A percentile compares a stretch with the other conserved stretches of the same genome.
phyloP scores from a whole-genome alignment of 805 yeast species.

The Wickerhamiella vanderwaltii region DNA sequence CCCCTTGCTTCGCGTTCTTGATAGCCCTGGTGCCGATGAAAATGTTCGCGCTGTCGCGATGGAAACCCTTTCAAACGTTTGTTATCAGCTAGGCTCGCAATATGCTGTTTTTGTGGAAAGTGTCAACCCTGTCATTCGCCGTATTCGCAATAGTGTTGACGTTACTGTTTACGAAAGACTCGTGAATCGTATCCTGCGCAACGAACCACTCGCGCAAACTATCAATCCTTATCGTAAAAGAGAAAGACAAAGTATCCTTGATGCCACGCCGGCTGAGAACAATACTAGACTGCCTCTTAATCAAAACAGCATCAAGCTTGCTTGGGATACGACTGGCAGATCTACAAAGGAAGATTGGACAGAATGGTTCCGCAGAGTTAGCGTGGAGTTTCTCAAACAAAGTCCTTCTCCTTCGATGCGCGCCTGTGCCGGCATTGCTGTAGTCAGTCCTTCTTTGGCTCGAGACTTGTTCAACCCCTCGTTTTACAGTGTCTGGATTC shows the following conservation, averaged over 20 bases:
- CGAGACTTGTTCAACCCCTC: slow-evolving; percentile 80
- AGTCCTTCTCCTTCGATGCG: slow-evolving; percentile 90
- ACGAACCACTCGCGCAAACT: slow-evolving; percentile 76
- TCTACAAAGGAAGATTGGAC: slow-evolving; percentile 95
- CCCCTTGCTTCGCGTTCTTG: slow-evolving; percentile 62
- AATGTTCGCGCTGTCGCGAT: slow-evolving; percentile 46
- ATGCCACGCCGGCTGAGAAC: slow-evolving; percentile 52
- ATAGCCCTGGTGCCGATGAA: slow-evolving; percentile 39
- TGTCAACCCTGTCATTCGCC: slow-evolving; percentile 20
- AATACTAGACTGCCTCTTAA: slow-evolving; percentile 65
- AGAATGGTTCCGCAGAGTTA: slow-evolving; percentile 84
- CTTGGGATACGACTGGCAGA: slow-evolving; percentile 87
- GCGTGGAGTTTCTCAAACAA: slow-evolving; percentile 76
- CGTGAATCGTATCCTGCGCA: slow-evolving; percentile 61
- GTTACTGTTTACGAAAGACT: slow-evolving; percentile 56
- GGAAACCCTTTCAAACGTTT: slow-evolving; percentile 61
- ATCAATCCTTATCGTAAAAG: slow-evolving; percentile 36
- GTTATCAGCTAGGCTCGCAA: slow-evolving; percentile 72
- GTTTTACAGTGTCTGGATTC: slow-evolving; percentile 93
- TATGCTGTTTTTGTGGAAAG: slow-evolving; percentile 59
- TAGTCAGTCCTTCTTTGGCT: slow-evolving; percentile 77
- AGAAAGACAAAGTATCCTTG: slow-evolving; percentile 42
- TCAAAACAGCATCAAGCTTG: slow-evolving; percentile 51
- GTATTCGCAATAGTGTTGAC: slow-evolving; percentile 11
- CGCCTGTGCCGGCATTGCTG: slow-evolving; percentile 83